These are phyloP conservation scores for Podospora sp. DNA, from an alignment of 495 filamentous ascomycete genomes.

Conservation along the genomic window DNA sequence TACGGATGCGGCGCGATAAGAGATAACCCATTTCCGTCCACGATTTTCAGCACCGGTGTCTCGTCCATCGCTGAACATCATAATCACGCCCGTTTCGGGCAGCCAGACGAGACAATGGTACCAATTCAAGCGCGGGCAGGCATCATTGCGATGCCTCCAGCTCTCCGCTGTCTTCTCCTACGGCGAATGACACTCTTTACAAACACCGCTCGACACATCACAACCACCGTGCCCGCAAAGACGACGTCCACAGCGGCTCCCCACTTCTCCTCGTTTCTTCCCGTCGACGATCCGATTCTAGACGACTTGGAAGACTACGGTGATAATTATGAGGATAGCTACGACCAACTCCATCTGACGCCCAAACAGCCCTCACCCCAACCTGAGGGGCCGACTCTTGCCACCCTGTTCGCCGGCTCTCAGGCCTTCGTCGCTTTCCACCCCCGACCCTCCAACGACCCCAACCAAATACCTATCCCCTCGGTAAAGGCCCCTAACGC, in stretches of 20 bases:
- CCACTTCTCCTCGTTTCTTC: neutral
- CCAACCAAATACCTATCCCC: constrained; percentile 27
- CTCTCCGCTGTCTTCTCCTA: constrained; percentile 21
- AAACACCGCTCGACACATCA: neutral
- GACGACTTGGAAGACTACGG: neutral
- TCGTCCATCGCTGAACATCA: neutral
- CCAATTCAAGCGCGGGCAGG: constrained; percentile 2
- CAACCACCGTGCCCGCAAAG: neutral
- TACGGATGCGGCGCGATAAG: neutral
- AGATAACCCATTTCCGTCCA: neutral
- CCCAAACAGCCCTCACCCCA: neutral
- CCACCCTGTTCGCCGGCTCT: too few relatives aligned
- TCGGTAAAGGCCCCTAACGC: constrained; percentile 16
- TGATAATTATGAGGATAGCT: too few relatives aligned
- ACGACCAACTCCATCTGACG: too few relatives aligned
- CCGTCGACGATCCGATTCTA: neutral
- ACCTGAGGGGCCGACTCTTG: neutral
- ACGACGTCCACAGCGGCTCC: neutral
- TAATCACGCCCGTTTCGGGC: too few relatives aligned
- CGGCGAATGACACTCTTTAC: constrained; percentile 1
- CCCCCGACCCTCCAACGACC: constrained; percentile 40
- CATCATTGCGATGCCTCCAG: constrained; percentile 24
- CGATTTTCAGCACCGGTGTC: neutral
- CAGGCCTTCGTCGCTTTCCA: constrained; percentile 37
- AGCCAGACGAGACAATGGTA: neutral